Base-by-base conservation (phyloP, 306 rosid species). In the Gastrolobium bilobum region DNA sequence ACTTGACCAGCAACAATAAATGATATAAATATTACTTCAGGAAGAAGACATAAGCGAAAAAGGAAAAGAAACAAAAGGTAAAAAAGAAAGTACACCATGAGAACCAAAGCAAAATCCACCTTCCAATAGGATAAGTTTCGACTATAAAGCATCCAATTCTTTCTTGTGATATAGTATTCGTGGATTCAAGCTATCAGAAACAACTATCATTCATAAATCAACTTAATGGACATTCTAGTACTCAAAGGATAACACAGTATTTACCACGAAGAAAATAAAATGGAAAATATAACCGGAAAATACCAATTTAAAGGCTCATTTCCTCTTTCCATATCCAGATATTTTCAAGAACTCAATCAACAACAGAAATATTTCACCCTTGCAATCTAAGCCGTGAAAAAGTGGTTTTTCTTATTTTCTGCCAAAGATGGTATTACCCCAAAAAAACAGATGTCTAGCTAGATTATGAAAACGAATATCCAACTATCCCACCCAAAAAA, bases 81-180 rank as follows among this genome's bases (percentile, higher is more conserved):
- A 75, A 84, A 71, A 69, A 71, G 63, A 69, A 30, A 77, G 77
- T 39, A 74, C 77, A 71, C 71, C 69, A 72, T 81, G 85, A 56
- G 78, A 84, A 67, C 37, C 80, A 81, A 80, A 71, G 71, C 47
- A 43, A 66, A 58, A 66, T 52, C 81, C 79, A 84, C 77, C 68
- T 60, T 56, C 69, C 71, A 71, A 40, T 71, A 46, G 54, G 82
- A 84, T 77, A 84, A 77, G 69, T 82, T 71, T 81, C 37, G 31
- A 65, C 51, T 10, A 54, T 11, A 66, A 81, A 77, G 88, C 75
- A 84, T 84, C 82, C 39, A 51, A 84, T 84, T 76, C 80, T 76
- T 71, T 76, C 77, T 81, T 82, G 64, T 10, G 73, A 52, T 65
- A 26, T 38, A 8, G 71, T 39, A 54, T 39, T 78, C 69, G 76